Evolutionary conservation across 2,329 filamentous ascomycete species (phyloP).

Genomic region (Cercospora canescens): DNA sequence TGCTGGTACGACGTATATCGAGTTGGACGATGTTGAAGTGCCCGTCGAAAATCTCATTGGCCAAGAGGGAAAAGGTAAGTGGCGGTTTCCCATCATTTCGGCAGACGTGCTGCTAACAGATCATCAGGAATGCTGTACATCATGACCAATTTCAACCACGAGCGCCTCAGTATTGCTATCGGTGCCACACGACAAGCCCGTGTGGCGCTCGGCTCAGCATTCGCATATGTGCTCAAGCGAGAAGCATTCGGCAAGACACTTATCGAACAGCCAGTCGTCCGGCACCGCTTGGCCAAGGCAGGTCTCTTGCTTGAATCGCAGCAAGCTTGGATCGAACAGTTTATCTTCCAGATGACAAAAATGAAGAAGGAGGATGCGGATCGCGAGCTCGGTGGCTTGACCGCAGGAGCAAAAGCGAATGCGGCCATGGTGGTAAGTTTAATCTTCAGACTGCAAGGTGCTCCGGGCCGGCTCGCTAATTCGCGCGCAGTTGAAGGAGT

Average conservation of each 20-base stretch:
- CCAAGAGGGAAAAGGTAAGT: slow-evolving; percentile 69
- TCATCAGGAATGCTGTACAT: slow-evolving; percentile 51
- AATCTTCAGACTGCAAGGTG: background rate
- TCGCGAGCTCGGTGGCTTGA: slow-evolving; percentile 67
- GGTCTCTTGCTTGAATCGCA: slow-evolving; percentile 68
- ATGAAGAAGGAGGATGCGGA: slow-evolving; percentile 62
- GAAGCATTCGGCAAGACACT: slow-evolving; percentile 69
- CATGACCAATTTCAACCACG: slow-evolving; percentile 68
- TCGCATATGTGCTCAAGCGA: slow-evolving; percentile 64
- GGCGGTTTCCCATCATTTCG: slow-evolving; percentile 57
- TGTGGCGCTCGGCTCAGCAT: slow-evolving; percentile 60
- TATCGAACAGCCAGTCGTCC: slow-evolving; percentile 73
- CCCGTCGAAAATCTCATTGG: slow-evolving; percentile 71
- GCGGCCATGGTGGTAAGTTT: slow-evolving; percentile 59
- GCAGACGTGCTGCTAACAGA: slow-evolving; percentile 65
- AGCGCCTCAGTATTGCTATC: slow-evolving; percentile 67
- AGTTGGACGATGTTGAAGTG: slow-evolving; percentile 73
- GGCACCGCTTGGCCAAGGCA: slow-evolving; percentile 70
- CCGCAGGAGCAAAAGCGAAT: slow-evolving; percentile 71
- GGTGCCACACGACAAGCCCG: slow-evolving; percentile 62
- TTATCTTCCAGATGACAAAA: slow-evolving; percentile 67
- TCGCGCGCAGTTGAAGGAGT: slow-evolving; percentile 59
- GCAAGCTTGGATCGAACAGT: slow-evolving; percentile 72
- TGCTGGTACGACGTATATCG: slow-evolving; percentile 73
- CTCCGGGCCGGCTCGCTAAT: background rate